phyloP scores from a whole-genome alignment of 805 yeast species.

The Candida tallmaniae region DNA sequence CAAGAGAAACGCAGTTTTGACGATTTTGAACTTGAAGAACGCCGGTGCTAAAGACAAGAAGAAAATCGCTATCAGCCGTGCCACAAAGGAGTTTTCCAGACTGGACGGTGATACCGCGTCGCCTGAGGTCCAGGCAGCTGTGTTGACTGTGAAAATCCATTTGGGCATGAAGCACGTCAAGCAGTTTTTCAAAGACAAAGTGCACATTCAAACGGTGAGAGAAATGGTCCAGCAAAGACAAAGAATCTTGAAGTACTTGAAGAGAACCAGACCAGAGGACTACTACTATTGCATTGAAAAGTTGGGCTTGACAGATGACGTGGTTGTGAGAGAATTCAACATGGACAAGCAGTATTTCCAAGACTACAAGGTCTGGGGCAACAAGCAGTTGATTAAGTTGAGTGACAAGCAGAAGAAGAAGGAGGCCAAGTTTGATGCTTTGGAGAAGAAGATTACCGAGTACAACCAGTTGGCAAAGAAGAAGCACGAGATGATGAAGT shows the following conservation, averaged over 20 bases:
- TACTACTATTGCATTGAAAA: slow-evolving; percentile 85
- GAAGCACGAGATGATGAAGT: slow-evolving; percentile 23
- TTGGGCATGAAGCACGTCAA: slow-evolving; percentile 68
- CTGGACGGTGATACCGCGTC: slow-evolving; percentile 91
- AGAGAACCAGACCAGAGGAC: slow-evolving; percentile 71
- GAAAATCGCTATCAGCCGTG: slow-evolving; percentile 56
- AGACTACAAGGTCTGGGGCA: slow-evolving; percentile 75
- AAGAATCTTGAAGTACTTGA: slow-evolving; percentile 73
- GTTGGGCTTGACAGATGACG: slow-evolving; percentile 80
- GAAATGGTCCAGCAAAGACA: slow-evolving; percentile 89
- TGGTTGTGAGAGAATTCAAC: slow-evolving; percentile 74
- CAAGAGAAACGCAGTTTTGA: slow-evolving; percentile 63
- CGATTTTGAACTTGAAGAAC: slow-evolving; percentile 73
- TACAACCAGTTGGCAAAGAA: slow-evolving; percentile 36
- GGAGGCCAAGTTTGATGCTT: slow-evolving; percentile 23
- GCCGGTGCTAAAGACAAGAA: slow-evolving; percentile 54
- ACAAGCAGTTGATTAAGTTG: slow-evolving; percentile 54
- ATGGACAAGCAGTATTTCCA: slow-evolving; percentile 76
- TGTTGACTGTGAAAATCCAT: slow-evolving; percentile 75
- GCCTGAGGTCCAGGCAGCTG: slow-evolving; percentile 94
- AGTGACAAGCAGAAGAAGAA: slow-evolving; percentile 32
- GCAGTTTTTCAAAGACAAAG: slow-evolving; percentile 66
- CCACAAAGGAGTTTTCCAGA: slow-evolving; percentile 76
- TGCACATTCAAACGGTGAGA: slow-evolving; percentile 66
- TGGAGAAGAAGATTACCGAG: slow-evolving; percentile 36